Evolutionary conservation across 2,329 filamentous ascomycete genomes (phyloP).

Genomic region (Saccharata proteae): DNA sequence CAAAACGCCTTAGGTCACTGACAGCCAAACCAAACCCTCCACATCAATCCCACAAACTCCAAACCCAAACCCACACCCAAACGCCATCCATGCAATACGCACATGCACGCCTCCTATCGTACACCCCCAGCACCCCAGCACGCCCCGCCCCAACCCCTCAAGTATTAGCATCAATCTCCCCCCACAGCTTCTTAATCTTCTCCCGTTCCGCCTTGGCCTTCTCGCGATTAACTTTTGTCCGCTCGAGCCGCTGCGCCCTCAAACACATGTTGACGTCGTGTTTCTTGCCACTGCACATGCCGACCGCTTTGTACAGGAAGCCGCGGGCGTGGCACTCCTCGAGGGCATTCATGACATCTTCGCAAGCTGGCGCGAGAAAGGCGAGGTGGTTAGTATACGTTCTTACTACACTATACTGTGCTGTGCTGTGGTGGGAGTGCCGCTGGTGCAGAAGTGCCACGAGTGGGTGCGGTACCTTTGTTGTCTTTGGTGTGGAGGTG

Average conservation of each 20-base stretch:
- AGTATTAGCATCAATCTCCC: slow-evolving; percentile 62
- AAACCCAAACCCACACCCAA: too few relatives aligned
- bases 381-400: slow-evolving; percentile 1
- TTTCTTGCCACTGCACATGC: slow-evolving; percentile 84
- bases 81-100: too few relatives aligned
- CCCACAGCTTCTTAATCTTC: slow-evolving; percentile 66
- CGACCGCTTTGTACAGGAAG: slow-evolving; percentile 82
- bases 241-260: slow-evolving; percentile 64
- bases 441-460: not conserved
- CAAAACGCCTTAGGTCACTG: too few relatives aligned
- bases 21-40: too few relatives aligned
- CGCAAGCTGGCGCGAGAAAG: slow-evolving; percentile 54
- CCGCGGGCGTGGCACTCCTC: slow-evolving; percentile 91
- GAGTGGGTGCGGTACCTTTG: slow-evolving; percentile 46
- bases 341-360: slow-evolving; percentile 83
- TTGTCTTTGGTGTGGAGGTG: slow-evolving; percentile 92
- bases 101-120: too few relatives aligned
- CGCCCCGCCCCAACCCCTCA: too few relatives aligned
- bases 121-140: too few relatives aligned
- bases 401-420: slow-evolving; percentile 6
- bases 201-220: slow-evolving; percentile 56
- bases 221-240: slow-evolving; percentile 65
- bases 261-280: slow-evolving; percentile 75
- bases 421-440: slow-evolving; percentile 8
- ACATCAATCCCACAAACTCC: too few relatives aligned